Evolutionary conservation across 345 rosid species (phyloP).

Genomic region (Barbarea vulgaris): DNA sequence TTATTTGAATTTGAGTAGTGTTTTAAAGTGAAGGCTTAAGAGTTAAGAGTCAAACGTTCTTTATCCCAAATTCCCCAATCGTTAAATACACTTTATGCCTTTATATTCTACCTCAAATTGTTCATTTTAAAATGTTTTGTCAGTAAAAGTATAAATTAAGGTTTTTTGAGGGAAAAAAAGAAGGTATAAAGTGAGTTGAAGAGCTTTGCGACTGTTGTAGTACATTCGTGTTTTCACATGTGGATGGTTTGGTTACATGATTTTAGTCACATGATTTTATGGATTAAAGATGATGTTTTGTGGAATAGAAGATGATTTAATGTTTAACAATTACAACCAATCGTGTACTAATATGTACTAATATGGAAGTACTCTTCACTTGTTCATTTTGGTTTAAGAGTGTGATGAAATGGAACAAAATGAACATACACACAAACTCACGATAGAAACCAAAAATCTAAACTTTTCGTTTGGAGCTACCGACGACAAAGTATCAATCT

Average conservation of each 20-base stretch:
- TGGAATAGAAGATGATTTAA: not conserved
- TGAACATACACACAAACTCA: not conserved
- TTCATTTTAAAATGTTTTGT: conserved; percentile 7
- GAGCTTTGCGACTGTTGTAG: not conserved
- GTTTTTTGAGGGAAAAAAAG: not conserved
- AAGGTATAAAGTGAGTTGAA: conserved; percentile 5
- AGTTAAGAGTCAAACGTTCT: conserved; percentile 13
- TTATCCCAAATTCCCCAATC: not conserved
- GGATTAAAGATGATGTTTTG: not conserved
- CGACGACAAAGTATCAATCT: not conserved
- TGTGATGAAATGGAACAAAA: not conserved
- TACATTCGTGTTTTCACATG: not conserved
- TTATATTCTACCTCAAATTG: conserved; percentile 15
- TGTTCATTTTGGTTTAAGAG: not conserved
- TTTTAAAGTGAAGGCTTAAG: conserved; percentile 4
- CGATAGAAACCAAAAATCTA: not conserved
- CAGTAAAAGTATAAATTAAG: not conserved
- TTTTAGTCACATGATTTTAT: not conserved
- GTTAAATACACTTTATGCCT: conserved; percentile 15
- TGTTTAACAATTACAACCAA: not conserved
- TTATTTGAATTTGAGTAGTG: not conserved
- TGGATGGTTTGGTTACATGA: not conserved
- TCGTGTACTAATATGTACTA: not conserved
- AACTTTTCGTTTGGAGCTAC: not conserved
- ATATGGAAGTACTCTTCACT: not conserved